Base-by-base conservation (phyloP, 192 early-diverging fungal genomes). In the Radiomyces spectabilis region DNA sequence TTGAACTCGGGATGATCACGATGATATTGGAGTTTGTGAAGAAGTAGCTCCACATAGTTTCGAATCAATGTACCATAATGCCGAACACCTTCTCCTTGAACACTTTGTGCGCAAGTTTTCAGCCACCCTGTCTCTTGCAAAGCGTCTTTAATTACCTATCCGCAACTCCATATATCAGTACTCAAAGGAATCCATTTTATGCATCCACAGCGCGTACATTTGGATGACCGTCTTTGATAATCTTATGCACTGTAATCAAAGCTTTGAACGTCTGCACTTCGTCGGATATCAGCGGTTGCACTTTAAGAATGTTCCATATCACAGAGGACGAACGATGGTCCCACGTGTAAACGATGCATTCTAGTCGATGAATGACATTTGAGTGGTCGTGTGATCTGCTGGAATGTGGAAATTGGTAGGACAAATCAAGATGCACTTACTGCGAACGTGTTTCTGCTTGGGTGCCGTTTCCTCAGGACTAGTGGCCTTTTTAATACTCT, bases 261-360 rank as follows among this genome's bases (percentile, higher is more conserved):
- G 92, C 91, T 75, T 98, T 98, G 76, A 91, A 98, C 43, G 85
- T 88, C 63, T 94, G 84, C 18, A 98, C 78, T 61, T 98, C 95
- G 73, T 95, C 90, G 15, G 86, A 81, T 39, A 91, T 61, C 47
- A 95, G 77, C 27, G 95, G 95, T 52, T 81, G 85, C n/a, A 83
- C 75, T 69, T 87, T 87, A 39, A 98, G 72, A 22, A 79, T 86
- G 47, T 79, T 75, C 89, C 88, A 96, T 48, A 98, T 78, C 15
- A 87, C 80, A 34, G 81, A 79, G 5, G 88, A 85, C 4, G 87
- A 81, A 56, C 91, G 88, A 65, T 86, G 79, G 64, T 98, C 94
- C 85, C 87, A 91, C 19, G 94, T 96, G 63, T 93, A 98, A n/a
- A 98, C 73, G 53, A 96, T 95, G 59, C 82, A 81, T 35, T 85